phyloP scores from a whole-genome alignment of 2,329 filamentous ascomycete species.

The Thyridium curvatum region DNA sequence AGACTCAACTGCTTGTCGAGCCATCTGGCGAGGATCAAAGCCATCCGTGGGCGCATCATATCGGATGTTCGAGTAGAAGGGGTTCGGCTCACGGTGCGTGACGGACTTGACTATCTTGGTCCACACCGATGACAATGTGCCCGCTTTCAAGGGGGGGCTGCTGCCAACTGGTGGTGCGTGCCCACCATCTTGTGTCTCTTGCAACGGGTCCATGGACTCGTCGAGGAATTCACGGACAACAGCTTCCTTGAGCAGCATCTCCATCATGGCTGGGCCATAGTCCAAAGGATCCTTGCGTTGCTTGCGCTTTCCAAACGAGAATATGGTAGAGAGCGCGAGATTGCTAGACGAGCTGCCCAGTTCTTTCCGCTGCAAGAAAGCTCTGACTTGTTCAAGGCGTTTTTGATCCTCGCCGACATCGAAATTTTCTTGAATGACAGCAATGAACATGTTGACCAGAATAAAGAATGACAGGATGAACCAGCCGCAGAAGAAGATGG shows the following conservation, averaged over 20 bases:
- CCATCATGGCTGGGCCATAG: slow-evolving; percentile 84
- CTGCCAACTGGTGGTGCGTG: slow-evolving; percentile 26
- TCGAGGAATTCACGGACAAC: slow-evolving; percentile 94
- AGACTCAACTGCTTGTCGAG: slow-evolving; percentile 80
- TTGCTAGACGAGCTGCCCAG: slow-evolving; percentile 67
- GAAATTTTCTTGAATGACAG: slow-evolving; percentile 99
- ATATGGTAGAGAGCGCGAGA: slow-evolving; percentile 67
- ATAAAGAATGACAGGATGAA: slow-evolving; percentile 95
- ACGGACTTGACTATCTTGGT: slow-evolving; percentile 49
- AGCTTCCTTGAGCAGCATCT: slow-evolving; percentile 94
- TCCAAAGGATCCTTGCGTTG: slow-evolving; percentile 76
- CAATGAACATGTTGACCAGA: slow-evolving; percentile 99
- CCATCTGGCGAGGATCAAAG: slow-evolving; percentile 80
- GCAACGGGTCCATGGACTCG: slow-evolving; percentile 49
- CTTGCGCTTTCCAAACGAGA: slow-evolving; percentile 53
- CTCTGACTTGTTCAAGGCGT: slow-evolving; percentile 89
- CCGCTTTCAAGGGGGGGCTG: slow-evolving; percentile 43
- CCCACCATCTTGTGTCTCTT: slow-evolving; percentile 25
- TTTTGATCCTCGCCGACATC: slow-evolving; percentile 98
- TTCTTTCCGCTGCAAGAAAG: slow-evolving; percentile 88
- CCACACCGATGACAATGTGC: slow-evolving; percentile 54
- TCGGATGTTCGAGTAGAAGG: slow-evolving; percentile 76
- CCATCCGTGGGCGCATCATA: slow-evolving; percentile 71
- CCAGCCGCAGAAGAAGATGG: slow-evolving; percentile 88
- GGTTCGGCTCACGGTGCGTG: slow-evolving; percentile 74